These are phyloP conservation scores for Triangularia setosa DNA, from an alignment of 2,329 filamentous ascomycete species.

Conservation along the genomic window DNA sequence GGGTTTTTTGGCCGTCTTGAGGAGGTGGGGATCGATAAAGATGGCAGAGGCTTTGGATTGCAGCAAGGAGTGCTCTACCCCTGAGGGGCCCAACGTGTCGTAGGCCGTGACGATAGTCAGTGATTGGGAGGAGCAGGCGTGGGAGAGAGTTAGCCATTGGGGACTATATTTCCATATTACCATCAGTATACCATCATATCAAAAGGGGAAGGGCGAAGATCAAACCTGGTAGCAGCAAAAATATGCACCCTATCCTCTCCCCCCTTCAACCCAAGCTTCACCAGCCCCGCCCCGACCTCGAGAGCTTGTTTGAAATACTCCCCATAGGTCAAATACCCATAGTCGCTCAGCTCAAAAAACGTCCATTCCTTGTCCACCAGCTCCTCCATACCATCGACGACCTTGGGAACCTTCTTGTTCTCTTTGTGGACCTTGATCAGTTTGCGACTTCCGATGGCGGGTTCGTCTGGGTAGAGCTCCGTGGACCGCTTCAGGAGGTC, in stretches of 20 bases:
- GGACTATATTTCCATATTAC: slow-evolving; percentile 44
- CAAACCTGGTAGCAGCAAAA: slow-evolving; percentile 76
- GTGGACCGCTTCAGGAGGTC: slow-evolving; percentile 72
- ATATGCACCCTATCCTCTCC: slow-evolving; percentile 72
- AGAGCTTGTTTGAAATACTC: slow-evolving; percentile 71
- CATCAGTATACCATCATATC: slow-evolving; percentile 12
- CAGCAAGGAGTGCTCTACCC: slow-evolving; percentile 78
- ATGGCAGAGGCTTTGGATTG: slow-evolving; percentile 79
- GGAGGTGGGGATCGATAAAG: slow-evolving; percentile 79
- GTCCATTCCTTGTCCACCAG: slow-evolving; percentile 90
- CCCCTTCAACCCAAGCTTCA: slow-evolving; percentile 66
- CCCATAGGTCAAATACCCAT: slow-evolving; percentile 71
- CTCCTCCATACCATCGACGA: slow-evolving; percentile 72
- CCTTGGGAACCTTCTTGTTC: slow-evolving; percentile 85
- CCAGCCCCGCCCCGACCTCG: slow-evolving; percentile 68
- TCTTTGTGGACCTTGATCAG: slow-evolving; percentile 76
- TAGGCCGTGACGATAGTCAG: slow-evolving; percentile 92
- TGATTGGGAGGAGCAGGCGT: slow-evolving; percentile 75
- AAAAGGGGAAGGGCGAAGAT: slow-evolving; percentile 7
- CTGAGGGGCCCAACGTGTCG: slow-evolving; percentile 82
- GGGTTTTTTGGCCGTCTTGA: slow-evolving; percentile 55
- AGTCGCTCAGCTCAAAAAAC: slow-evolving; percentile 78
- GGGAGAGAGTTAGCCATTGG: slow-evolving; percentile 80
- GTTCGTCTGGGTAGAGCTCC: slow-evolving; percentile 56
- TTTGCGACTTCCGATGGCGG: slow-evolving; percentile 66